A percentile compares a stretch with the other conserved stretches of the same genome.
Conservation (phyloP, 306 rosid genomes). For the Betula pendula region DNA sequence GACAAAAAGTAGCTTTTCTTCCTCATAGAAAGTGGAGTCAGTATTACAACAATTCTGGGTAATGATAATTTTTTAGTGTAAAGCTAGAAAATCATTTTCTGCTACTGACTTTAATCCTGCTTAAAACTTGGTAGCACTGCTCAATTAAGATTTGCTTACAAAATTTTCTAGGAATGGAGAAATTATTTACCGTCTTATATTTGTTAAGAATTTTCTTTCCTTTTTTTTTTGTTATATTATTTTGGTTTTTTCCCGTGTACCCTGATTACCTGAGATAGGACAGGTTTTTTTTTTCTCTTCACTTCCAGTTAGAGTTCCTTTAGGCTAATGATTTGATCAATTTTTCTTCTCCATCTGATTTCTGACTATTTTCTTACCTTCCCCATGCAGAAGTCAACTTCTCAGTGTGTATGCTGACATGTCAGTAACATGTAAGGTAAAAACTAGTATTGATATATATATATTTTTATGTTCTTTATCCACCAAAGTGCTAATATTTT, state of each 20-base stretch:
- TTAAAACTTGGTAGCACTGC: neutral
- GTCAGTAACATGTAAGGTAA: constrained; percentile 96
- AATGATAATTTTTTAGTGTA: neutral
- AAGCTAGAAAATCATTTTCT: constrained; percentile 2
- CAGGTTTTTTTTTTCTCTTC: neutral
- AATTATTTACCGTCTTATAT: neutral
- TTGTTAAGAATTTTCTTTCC: neutral
- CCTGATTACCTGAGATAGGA: neutral
- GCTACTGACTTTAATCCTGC: neutral
- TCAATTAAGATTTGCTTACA: neutral
- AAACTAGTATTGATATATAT: neutral
- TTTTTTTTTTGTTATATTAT: neutral
- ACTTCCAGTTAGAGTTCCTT: constrained; percentile 5
- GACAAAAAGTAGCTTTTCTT: neutral
- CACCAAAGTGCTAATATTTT: neutral
- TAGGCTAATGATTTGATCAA: constrained; percentile 19
- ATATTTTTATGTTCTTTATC: constrained; percentile 19
- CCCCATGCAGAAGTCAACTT: constrained; percentile 82
- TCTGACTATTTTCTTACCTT: constrained; percentile 20
- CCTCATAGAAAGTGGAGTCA: neutral
- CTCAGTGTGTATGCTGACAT: constrained; percentile 97
- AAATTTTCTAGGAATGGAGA: neutral
- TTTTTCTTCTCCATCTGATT: constrained; percentile 16
- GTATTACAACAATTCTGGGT: neutral
- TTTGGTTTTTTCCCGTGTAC: neutral